Percentiles rank a stretch among this genome's conserved stretches.
Evolutionary conservation across 2,329 filamentous ascomycete species (phyloP).

Genomic region (Didymella pomorum): DNA sequence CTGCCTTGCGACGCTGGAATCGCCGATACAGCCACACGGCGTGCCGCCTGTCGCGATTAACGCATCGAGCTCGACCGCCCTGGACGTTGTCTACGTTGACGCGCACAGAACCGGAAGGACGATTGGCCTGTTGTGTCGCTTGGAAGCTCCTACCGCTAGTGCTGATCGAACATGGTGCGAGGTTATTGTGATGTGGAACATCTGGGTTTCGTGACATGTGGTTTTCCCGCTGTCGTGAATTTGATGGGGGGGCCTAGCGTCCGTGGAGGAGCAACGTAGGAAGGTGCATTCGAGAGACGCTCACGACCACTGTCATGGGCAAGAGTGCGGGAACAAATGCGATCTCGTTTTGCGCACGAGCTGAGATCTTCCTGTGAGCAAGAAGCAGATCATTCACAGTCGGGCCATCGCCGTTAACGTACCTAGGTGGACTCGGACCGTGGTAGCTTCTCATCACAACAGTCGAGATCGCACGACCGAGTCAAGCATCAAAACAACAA

Average conservation of each 20-base stretch:
- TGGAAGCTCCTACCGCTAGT: neutral
- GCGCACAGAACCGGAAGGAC: conserved; percentile 8
- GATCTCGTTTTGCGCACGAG: too few relatives aligned
- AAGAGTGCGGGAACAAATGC: too few relatives aligned
- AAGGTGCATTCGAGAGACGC: neutral
- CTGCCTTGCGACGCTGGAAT: conserved; percentile 7
- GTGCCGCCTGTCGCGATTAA: conserved; percentile 7
- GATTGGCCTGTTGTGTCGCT: neutral
- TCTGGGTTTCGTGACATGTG: neutral
- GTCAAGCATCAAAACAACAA: too few relatives aligned
- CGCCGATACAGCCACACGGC: conserved; percentile 5
- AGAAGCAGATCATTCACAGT: too few relatives aligned
- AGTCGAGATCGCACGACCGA: too few relatives aligned
- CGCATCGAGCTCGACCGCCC: conserved; percentile 3
- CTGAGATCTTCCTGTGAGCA: too few relatives aligned
- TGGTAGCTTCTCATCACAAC: too few relatives aligned
- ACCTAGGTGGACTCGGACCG: too few relatives aligned
- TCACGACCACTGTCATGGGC: neutral
- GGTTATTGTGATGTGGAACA: conserved; percentile 1
- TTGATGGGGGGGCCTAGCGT: conserved; percentile 6
- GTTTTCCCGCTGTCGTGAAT: neutral
- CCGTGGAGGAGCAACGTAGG: conserved; percentile 2
- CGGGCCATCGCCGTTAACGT: too few relatives aligned
- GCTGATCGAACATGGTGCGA: neutral
- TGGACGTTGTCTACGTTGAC: conserved; percentile 1